Percentiles rank a stretch among this genome's conserved stretches.
Evolutionary conservation across 1,139 yeast genomes (phyloP).

Genomic region (Candida buenavistaensis): DNA sequence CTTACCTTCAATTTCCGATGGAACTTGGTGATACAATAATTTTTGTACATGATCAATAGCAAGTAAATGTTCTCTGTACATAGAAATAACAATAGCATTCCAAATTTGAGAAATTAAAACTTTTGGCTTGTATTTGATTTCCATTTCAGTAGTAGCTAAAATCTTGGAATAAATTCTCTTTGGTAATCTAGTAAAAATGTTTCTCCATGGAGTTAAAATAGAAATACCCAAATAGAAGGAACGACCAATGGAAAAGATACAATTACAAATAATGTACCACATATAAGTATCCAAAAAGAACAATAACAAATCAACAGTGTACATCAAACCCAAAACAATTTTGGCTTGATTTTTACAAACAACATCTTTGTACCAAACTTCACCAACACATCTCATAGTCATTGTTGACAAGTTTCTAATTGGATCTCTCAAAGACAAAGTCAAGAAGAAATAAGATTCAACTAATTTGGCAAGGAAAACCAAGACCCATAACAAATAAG

Average conservation of each 20-base stretch:
- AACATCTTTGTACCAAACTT: constrained; percentile 74
- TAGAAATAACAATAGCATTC: constrained; percentile 97
- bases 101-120: constrained; percentile 94
- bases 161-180: constrained; percentile 97
- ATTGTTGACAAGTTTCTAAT: constrained; percentile 62
- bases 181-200: constrained; percentile 94
- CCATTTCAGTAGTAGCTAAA: constrained; percentile 98
- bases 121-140: constrained; percentile 97
- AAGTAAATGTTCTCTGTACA: constrained; percentile 96
- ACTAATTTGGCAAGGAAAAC: constrained; percentile 85
- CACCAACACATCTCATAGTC: constrained; percentile 69
- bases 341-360: constrained; percentile 85
- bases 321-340: constrained; percentile 89
- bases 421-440: constrained; percentile 90
- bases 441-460: constrained; percentile 93
- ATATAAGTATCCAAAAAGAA: constrained; percentile 98
- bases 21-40: constrained; percentile 95
- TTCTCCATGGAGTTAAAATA: constrained; percentile 98
- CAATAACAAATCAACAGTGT: constrained; percentile 84
- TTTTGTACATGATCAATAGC: constrained; percentile 99
- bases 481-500: constrained; percentile 84
- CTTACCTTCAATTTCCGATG: constrained; percentile 95
- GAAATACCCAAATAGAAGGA: constrained; percentile 98
- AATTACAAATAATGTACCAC: constrained; percentile 97
- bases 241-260: constrained; percentile 93